phyloP scores from a whole-genome alignment of 202 grass and related monocot genomes.

The Eragrostis tef region DNA sequence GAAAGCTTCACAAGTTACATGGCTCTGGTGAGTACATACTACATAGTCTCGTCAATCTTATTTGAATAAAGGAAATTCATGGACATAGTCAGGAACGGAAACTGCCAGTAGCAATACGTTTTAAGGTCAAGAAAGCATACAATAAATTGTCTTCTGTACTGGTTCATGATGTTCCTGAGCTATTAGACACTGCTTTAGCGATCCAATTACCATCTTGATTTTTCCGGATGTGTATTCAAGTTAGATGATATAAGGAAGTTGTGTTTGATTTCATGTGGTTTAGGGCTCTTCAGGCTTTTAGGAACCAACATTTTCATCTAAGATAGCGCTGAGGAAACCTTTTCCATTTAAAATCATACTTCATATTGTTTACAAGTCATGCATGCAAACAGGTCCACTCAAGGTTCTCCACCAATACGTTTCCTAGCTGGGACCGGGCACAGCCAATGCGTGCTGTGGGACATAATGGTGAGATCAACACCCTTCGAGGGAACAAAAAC shows the following conservation, averaged over 20 bases:
- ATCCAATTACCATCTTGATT: background rate
- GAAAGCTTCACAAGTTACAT: slow-evolving; percentile 87
- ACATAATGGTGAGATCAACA: slow-evolving; percentile 91
- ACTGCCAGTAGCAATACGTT: slow-evolving; percentile 27
- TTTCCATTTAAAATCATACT: slow-evolving; percentile 30
- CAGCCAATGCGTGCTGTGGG: slow-evolving; percentile 88
- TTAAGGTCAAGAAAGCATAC: slow-evolving; percentile 28
- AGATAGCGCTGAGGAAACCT: background rate
- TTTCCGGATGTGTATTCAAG: no score
- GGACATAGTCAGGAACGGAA: slow-evolving; percentile 7
- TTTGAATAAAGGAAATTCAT: slow-evolving; percentile 10
- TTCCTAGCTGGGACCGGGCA: slow-evolving; percentile 87
- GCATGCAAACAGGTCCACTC: slow-evolving; percentile 75
- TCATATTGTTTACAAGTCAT: slow-evolving; percentile 16
- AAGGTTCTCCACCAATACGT: slow-evolving; percentile 85
- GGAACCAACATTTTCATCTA: background rate
- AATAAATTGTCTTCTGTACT: slow-evolving; percentile 27
- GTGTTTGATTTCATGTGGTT: slow-evolving; percentile 40
- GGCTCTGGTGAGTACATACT: slow-evolving; percentile 75
- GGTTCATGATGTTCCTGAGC: slow-evolving; percentile 24
- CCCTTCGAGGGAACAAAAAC: slow-evolving; percentile 80
- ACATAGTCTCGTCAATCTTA: slow-evolving; percentile 10
- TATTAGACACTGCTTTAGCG: slow-evolving; percentile 20
- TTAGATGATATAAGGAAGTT: slow-evolving; percentile 37
- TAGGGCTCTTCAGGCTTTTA: no score